These are phyloP conservation scores for Cenchrus purpureus DNA, from an alignment of 176 grass and related monocot species.

Conservation along the genomic window DNA sequence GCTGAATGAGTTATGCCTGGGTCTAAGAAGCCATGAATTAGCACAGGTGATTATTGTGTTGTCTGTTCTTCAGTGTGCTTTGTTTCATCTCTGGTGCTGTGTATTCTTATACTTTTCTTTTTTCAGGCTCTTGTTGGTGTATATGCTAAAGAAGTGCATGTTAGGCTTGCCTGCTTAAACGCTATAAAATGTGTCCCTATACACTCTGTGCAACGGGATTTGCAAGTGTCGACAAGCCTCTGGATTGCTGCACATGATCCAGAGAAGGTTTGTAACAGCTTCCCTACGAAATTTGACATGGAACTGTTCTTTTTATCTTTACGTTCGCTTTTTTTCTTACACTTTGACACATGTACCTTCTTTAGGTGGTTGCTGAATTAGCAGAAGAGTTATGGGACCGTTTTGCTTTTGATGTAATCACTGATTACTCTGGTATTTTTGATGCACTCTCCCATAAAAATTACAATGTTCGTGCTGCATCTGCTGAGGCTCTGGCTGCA, in stretches of 20 bases:
- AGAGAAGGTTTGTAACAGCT: slow-evolving; percentile 75
- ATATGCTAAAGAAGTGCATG: slow-evolving; percentile 84
- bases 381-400: slow-evolving; percentile 95
- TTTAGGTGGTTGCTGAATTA: slow-evolving; percentile 86
- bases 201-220: slow-evolving; percentile 66
- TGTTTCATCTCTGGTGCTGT: slow-evolving; percentile 15
- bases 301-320: slow-evolving; percentile 29
- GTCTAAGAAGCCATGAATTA: slow-evolving; percentile 75
- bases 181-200: slow-evolving; percentile 92
- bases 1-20: slow-evolving; percentile 97
- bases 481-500: slow-evolving; percentile 93
- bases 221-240: slow-evolving; percentile 74
- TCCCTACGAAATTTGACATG: slow-evolving; percentile 26
- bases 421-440: slow-evolving; percentile 87
- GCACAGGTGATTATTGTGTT: slow-evolving; percentile 67
- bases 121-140: slow-evolving; percentile 89
- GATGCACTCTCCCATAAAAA: slow-evolving; percentile 84
- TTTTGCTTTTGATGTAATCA: slow-evolving; percentile 82
- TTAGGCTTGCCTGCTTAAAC: slow-evolving; percentile 91
- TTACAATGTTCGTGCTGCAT: slow-evolving; percentile 83
- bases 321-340: slow-evolving; percentile 35
- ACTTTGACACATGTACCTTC: slow-evolving; percentile 40
- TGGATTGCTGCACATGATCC: slow-evolving; percentile 97
- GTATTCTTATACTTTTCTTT: slow-evolving; percentile 41
- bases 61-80: slow-evolving; percentile 26